A percentile compares a stretch with the other conserved stretches of the same genome.
These are phyloP conservation scores for Microdochium paspali DNA, from an alignment of 2,329 filamentous ascomycete genomes.

Conservation along the genomic window DNA sequence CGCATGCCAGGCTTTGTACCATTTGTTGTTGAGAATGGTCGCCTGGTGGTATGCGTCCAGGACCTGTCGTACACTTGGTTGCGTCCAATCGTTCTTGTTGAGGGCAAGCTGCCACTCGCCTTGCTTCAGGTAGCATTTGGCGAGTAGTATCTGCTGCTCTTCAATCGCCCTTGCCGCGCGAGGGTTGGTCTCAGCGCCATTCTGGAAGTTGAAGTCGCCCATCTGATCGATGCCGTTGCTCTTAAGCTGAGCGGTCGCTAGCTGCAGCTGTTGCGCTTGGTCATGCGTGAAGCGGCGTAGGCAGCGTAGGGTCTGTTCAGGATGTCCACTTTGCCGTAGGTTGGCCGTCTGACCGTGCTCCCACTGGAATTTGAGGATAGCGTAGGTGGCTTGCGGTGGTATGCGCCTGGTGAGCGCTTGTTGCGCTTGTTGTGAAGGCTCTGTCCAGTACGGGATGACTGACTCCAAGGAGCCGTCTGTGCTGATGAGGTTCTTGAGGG, in stretches of 20 bases:
- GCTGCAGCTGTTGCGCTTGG: conserved; percentile 43
- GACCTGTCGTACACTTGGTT: conserved; percentile 78
- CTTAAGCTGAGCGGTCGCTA: conserved; percentile 41
- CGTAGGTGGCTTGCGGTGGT: conserved; percentile 80
- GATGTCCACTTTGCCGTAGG: conserved; percentile 29
- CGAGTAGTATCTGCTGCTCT: conserved; percentile 64
- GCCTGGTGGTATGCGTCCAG: conserved; percentile 85
- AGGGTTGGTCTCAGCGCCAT: conserved; percentile 35
- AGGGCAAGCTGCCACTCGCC: conserved; percentile 90
- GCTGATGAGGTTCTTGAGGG: conserved; percentile 80
- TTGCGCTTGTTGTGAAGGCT: conserved; percentile 22
- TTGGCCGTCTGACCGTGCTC: conserved; percentile 60
- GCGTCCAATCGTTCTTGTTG: conserved; percentile 82
- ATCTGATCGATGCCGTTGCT: conserved; percentile 34
- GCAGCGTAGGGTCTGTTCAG: conserved; percentile 48
- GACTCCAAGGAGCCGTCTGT: conserved; percentile 53
- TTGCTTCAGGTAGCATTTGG: conserved; percentile 92
- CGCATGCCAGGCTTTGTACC: conserved; percentile 99
- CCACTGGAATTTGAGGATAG: conserved; percentile 97
- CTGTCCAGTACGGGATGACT: conserved; percentile 51
- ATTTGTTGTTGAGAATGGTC: conserved; percentile 86
- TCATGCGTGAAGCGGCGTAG: conserved; percentile 53
- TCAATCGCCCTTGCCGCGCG: conserved; percentile 43
- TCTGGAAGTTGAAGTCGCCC: conserved; percentile 41
- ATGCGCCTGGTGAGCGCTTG: conserved; percentile 31